These are phyloP conservation scores for Claviceps sp. DNA, from an alignment of 2,329 filamentous ascomycete species.

Conservation along the genomic window DNA sequence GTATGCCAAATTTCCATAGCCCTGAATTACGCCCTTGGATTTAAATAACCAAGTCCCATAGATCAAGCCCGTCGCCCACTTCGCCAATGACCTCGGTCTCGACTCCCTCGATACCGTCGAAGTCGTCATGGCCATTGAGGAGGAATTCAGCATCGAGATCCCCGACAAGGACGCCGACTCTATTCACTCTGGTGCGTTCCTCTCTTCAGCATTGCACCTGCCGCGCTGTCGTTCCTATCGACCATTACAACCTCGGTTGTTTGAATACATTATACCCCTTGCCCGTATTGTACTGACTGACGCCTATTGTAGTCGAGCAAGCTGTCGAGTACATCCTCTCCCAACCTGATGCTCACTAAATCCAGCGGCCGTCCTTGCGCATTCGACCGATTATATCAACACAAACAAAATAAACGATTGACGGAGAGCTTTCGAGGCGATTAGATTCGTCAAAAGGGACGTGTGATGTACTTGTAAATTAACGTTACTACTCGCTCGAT, in stretches of 20 bases:
- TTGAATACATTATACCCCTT: background rate
- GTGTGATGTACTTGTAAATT: constrained; percentile 3
- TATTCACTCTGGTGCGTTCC: constrained; percentile 76
- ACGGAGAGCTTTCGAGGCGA: background rate
- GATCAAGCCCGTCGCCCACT: constrained; percentile 78
- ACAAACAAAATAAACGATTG: background rate
- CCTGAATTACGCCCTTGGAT: background rate
- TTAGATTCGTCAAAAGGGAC: background rate
- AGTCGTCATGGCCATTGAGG: constrained; percentile 99
- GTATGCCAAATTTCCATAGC: constrained; percentile 27
- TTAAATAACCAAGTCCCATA: constrained; percentile 22
- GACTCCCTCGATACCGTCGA: constrained; percentile 98
- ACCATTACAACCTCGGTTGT: background rate
- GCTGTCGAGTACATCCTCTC: constrained; percentile 86
- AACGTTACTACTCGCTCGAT: background rate
- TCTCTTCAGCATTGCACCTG: too few species aligned
- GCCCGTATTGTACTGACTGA: background rate
- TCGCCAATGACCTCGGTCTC: constrained; percentile 91
- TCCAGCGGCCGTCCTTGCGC: background rate
- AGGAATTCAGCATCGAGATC: constrained; percentile 87
- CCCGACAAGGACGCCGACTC: constrained; percentile 92
- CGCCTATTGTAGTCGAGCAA: constrained; percentile 63
- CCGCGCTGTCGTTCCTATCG: background rate
- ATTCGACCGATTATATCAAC: background rate
- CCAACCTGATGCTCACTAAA: constrained; percentile 77